These are phyloP conservation scores for Citrus trifoliata DNA, from an alignment of 345 rosid species.

Conservation along the genomic window DNA sequence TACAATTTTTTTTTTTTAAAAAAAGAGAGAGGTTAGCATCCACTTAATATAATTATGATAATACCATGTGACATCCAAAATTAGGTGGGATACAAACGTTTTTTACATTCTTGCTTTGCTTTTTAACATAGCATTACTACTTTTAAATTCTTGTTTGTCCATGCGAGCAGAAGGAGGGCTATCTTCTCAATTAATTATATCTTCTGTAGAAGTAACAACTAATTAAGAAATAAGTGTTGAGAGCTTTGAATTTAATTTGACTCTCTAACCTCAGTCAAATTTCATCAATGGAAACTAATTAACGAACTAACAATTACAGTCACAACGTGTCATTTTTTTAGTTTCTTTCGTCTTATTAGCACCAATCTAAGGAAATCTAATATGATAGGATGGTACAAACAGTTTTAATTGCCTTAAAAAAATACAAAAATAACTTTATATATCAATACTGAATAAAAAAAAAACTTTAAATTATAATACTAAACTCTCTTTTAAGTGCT, in stretches of 20 bases:
- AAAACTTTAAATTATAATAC: no score
- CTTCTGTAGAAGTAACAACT: neutral
- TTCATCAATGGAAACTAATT: neutral
- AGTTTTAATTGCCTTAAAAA: neutral
- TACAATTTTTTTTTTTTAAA: no score
- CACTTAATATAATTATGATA: no score
- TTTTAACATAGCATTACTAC: no score
- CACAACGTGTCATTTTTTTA: neutral
- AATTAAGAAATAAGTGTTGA: neutral
- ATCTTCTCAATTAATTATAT: neutral
- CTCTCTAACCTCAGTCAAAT: neutral
- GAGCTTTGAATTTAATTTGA: neutral
- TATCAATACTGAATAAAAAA: no score
- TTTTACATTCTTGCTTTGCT: no score
- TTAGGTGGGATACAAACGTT: neutral
- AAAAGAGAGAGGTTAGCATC: no score
- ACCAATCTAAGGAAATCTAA: neutral
- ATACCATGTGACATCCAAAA: no score
- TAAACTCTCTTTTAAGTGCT: no score
- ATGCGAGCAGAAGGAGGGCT: neutral
- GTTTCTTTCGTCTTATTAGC: neutral
- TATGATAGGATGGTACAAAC: neutral
- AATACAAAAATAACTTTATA: no score
- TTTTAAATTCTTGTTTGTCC: neutral
- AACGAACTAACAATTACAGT: neutral